Base-by-base conservation (phyloP, 2,329 filamentous ascomycete genomes). In the Ophiostoma tasmaniense region DNA sequence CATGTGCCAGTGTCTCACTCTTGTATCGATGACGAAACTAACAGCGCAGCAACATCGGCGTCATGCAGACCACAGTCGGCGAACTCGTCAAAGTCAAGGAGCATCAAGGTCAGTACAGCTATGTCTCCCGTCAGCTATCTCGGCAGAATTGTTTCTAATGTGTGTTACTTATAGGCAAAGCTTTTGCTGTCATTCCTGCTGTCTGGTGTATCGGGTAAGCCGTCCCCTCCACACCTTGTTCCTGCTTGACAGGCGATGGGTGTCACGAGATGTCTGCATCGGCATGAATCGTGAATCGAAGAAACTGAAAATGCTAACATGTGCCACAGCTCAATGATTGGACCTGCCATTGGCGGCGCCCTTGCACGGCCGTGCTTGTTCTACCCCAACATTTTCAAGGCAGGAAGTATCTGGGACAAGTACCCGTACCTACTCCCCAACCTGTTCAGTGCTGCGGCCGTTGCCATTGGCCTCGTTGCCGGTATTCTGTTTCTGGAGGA, bases 161-260 rank as follows among this genome's bases (percentile, higher is more conserved):
- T 20, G 1, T 25, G 10, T 25, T 20, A 10, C 30, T 55, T 25
- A 17, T 71, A 93, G 90, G 93, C 73, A 91, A 92, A 74, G 95
- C 94, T 66, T 99, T 96, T 80, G 92, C 94, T 14, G 93, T 98
- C 74, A 97, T 99, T 93, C 95, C 95, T 7, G 92, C 97, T 77
- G 92, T 98, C 33, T 99, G 95, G 95, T 97, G 93, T 77, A 85
- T 99, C 76, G 95, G 95, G 83, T 92, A 82, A 80, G 83, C 80
- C n/a, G 13, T 14, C 17, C 17, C 59, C 59, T n/a, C 59, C 59
- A 33, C 8, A 17, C 30, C 10, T 30, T 14, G 11, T 25, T 28
- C 50, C 25, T 61, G 55, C 55, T 61, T 30, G 30, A 61, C 25
- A 2, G 11, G 14, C 17, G 55, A 61, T 30, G 55, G 22, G 55